phyloP scores from a whole-genome alignment of 2,329 filamentous ascomycete genomes.

The Fusarium acutatum region DNA sequence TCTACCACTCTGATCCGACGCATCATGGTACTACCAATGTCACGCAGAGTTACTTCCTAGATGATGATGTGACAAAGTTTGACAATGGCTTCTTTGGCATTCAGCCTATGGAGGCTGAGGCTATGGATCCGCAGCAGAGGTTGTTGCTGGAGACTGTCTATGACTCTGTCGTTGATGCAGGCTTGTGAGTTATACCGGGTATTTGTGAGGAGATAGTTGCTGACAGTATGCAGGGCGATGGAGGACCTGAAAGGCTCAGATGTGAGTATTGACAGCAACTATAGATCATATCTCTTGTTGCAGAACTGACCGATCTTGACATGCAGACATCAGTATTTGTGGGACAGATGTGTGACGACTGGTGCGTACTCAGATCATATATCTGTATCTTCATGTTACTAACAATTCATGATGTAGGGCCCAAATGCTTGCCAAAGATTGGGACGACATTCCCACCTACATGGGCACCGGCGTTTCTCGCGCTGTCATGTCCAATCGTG shows the following conservation, averaged over 20 bases:
- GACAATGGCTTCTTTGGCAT: slow-evolving; percentile 15
- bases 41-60: not conserved
- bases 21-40: slow-evolving; percentile 5
- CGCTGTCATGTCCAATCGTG: slow-evolving; percentile 23
- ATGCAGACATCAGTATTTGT: not conserved
- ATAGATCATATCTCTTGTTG: not conserved
- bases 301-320: not conserved
- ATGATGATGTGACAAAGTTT: slow-evolving; percentile 5
- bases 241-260: not conserved
- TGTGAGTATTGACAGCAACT: not conserved
- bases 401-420: not conserved
- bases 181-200: not conserved
- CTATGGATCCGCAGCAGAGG: slow-evolving; percentile 18
- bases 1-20: not conserved
- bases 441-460: not conserved
- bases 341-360: slow-evolving; percentile 7
- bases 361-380: not conserved
- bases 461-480: slow-evolving; percentile 5
- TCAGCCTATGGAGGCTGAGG: not conserved
- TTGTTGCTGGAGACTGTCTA: slow-evolving; percentile 14
- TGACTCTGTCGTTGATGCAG: slow-evolving; percentile 4
- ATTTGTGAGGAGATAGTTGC: accelerated
- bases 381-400: not conserved
- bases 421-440: slow-evolving; percentile 9
- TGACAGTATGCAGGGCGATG: not conserved